These are phyloP conservation scores for Neospermospora avenae DNA, from an alignment of 2,329 filamentous ascomycete species.

Conservation along the genomic window DNA sequence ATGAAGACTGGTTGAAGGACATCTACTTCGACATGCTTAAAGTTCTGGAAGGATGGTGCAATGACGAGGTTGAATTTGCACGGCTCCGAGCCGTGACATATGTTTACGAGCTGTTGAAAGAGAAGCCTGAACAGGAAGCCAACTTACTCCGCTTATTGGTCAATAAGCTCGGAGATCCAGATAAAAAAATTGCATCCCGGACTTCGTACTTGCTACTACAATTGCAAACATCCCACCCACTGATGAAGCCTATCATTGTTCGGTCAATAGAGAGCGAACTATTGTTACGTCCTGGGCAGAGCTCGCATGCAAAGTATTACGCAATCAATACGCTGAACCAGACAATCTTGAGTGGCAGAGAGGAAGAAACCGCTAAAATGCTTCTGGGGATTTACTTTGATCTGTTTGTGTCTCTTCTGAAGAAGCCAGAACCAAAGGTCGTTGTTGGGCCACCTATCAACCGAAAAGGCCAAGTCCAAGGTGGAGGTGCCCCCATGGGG, in stretches of 20 bases:
- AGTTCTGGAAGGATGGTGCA: slow-evolving; percentile 87
- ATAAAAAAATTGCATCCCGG: slow-evolving; percentile 91
- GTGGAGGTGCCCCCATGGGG: slow-evolving; percentile 49
- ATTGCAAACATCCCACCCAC: slow-evolving; percentile 80
- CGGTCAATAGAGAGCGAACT: slow-evolving; percentile 83
- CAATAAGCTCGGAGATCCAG: slow-evolving; percentile 94
- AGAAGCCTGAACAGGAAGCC: slow-evolving; percentile 96
- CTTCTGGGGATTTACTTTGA: slow-evolving; percentile 90
- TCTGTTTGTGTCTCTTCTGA: slow-evolving; percentile 79
- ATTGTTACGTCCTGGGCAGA: slow-evolving; percentile 83
- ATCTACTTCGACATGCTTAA: slow-evolving; percentile 92
- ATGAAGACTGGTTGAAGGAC: slow-evolving; percentile 92
- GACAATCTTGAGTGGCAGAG: slow-evolving; percentile 82
- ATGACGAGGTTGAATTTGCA: slow-evolving; percentile 92
- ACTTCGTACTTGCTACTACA: slow-evolving; percentile 93
- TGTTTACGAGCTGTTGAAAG: slow-evolving; percentile 84
- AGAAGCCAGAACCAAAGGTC: slow-evolving; percentile 45
- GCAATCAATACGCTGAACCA: slow-evolving; percentile 96
- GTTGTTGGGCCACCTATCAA: slow-evolving; percentile 43
- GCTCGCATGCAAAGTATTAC: slow-evolving; percentile 87
- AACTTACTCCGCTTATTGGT: slow-evolving; percentile 88
- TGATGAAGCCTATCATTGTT: slow-evolving; percentile 90
- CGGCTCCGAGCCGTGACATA: slow-evolving; percentile 85
- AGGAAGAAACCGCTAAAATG: slow-evolving; percentile 75
- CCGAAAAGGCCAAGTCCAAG: slow-evolving; percentile 49